These are phyloP conservation scores for Carex sylvatica DNA, from an alignment of 202 grass and related monocot genomes.

Conservation along the genomic window DNA sequence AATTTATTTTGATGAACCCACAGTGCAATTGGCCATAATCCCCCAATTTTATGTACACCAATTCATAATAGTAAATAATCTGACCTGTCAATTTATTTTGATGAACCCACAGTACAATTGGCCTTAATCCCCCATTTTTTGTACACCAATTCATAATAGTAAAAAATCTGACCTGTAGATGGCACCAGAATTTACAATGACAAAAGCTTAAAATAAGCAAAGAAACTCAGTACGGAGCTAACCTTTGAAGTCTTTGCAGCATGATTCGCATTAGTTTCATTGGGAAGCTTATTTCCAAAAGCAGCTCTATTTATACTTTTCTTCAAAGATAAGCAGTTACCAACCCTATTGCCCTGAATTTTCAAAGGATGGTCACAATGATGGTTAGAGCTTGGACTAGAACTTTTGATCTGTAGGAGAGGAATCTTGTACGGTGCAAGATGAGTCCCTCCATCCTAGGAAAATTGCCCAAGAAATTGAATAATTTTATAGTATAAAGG, in stretches of 20 bases:
- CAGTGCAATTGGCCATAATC: neutral
- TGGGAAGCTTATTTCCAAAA: conserved; percentile 35
- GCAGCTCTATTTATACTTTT: conserved; percentile 38
- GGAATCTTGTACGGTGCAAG: neutral
- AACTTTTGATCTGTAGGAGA: neutral
- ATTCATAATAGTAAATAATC: neutral
- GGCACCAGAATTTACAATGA: neutral
- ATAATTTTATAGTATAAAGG: neutral
- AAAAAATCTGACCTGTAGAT: neutral
- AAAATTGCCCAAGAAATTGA: neutral
- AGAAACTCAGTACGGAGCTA: conserved; percentile 26
- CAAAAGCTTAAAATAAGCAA: neutral
- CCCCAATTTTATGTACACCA: neutral
- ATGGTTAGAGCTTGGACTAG: neutral
- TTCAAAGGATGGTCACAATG: conserved; percentile 24
- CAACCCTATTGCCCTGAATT: conserved; percentile 26
- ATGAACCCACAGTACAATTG: neutral
- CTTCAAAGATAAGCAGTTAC: conserved; percentile 29
- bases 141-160: neutral
- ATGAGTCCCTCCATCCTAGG: neutral
- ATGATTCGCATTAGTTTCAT: conserved; percentile 42
- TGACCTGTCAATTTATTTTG: neutral
- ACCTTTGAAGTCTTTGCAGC: conserved; percentile 54
- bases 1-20: neutral
- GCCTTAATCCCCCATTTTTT: neutral